Evolutionary conservation across 2,329 filamentous ascomycete species (phyloP).

Genomic region (Cercospora janseana): DNA sequence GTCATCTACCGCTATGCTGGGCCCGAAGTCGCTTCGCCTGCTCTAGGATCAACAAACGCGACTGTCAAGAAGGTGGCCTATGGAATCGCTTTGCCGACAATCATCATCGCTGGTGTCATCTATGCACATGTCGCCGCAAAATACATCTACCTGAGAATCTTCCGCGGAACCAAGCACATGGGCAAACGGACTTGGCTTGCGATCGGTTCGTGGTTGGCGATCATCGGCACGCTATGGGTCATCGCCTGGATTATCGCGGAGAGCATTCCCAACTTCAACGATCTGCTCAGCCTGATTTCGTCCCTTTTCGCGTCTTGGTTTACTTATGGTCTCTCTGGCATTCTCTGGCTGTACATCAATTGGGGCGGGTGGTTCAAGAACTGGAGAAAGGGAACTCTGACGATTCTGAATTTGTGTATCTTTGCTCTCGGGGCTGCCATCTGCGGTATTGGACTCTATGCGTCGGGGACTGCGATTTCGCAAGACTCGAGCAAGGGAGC

Average conservation of each 20-base stretch:
- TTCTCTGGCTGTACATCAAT: constrained; percentile 45
- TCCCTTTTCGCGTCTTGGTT: constrained; percentile 67
- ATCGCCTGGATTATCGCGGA: constrained; percentile 67
- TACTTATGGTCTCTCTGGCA: constrained; percentile 19
- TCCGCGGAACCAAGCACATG: constrained; percentile 56
- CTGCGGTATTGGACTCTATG: constrained; percentile 33
- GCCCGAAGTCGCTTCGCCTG: constrained; percentile 59
- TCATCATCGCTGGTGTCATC: constrained; percentile 68
- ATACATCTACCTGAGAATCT: constrained; percentile 64
- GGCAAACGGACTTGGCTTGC: constrained; percentile 41
- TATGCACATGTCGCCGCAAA: constrained; percentile 66
- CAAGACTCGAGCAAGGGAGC: constrained; percentile 16
- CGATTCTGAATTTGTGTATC: constrained; percentile 44
- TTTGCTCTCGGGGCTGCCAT: constrained; percentile 35
- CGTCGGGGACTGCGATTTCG: constrained; percentile 27
- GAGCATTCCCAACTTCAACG: constrained; percentile 68
- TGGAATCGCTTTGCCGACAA: constrained; percentile 68
- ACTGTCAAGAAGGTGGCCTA: constrained; percentile 63
- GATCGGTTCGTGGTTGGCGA: constrained; percentile 57
- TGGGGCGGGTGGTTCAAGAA: constrained; percentile 43
- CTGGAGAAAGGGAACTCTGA: constrained; percentile 44
- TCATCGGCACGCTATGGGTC: constrained; percentile 59
- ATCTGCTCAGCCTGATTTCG: constrained; percentile 61
- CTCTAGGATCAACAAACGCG: constrained; percentile 59
- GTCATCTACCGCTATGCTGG: constrained; percentile 68